These are phyloP conservation scores for Conidiobolus incongruus DNA, from an alignment of 371 early-diverging fungal genomes.

Conservation along the genomic window DNA sequence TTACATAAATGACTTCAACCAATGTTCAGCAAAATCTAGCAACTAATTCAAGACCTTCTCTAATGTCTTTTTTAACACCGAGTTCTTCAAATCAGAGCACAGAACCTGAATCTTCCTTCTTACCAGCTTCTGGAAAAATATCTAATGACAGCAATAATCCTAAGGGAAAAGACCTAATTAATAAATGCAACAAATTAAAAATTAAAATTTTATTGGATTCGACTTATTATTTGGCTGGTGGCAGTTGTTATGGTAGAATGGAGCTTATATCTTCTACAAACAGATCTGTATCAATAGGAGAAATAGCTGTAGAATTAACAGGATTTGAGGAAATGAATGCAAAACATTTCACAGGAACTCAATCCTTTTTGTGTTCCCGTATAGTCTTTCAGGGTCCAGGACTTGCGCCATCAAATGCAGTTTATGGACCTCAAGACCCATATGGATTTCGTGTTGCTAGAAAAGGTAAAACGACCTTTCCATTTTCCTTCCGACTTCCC, in stretches of 20 bases:
- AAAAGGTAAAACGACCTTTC: constrained; percentile 33
- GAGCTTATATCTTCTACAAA: constrained; percentile 16
- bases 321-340: constrained; percentile 20
- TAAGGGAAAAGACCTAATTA: too few species aligned
- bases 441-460: constrained; percentile 23
- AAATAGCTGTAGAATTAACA: constrained; percentile 25
- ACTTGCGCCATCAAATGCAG: constrained; percentile 24
- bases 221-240: constrained; percentile 27
- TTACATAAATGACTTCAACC: too few species aligned
- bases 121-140: too few species aligned
- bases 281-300: constrained; percentile 19
- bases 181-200: constrained; percentile 26
- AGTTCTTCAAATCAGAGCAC: too few species aligned
- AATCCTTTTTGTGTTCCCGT: constrained; percentile 20
- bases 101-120: too few species aligned
- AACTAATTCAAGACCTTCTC: too few species aligned
- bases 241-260: constrained; percentile 20
- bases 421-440: constrained; percentile 17
- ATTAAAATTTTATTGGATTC: constrained; percentile 23
- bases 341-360: constrained; percentile 11
- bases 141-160: too few species aligned
- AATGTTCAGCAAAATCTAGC: too few species aligned
- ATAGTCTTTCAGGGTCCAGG: constrained; percentile 24
- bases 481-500: constrained; percentile 27
- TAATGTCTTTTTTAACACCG: too few species aligned